Percentiles rank a stretch among this genome's conserved stretches.
Conservation (phyloP, 2,329 filamentous ascomycete species). For the Hymenoscyphus fructigenus region DNA sequence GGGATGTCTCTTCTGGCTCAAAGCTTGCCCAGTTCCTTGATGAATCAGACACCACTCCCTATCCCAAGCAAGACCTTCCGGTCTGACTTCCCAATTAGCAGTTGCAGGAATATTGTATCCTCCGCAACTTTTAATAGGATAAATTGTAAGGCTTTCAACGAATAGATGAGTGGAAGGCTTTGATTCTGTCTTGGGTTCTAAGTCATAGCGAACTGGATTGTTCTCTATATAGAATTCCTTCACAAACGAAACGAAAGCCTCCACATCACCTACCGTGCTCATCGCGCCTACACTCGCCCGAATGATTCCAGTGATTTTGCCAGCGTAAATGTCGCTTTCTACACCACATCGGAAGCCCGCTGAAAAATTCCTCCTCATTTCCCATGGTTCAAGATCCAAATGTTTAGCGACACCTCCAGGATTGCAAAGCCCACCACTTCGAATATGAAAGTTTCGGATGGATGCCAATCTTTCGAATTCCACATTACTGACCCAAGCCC, state of each 20-base stretch:
- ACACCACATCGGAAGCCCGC: constrained; percentile 81
- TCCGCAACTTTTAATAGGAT: constrained; percentile 92
- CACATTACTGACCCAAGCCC: constrained; percentile 74
- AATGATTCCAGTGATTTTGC: constrained; percentile 85
- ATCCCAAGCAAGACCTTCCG: constrained; percentile 89
- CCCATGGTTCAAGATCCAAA: constrained; percentile 73
- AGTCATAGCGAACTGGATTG: not conserved
- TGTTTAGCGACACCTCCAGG: constrained; percentile 78
- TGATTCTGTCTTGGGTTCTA: not conserved
- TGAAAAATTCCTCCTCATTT: constrained; percentile 82
- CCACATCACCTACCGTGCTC: constrained; percentile 76
- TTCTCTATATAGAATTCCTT: constrained; percentile 57
- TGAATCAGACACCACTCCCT: constrained; percentile 95
- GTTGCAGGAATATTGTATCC: constrained; percentile 68
- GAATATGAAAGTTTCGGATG: constrained; percentile 76
- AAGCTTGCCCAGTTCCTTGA: constrained; percentile 74
- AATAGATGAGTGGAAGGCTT: constrained; percentile 36
- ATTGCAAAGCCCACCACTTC: constrained; percentile 89
- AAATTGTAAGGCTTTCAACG: constrained; percentile 70
- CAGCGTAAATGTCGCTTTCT: constrained; percentile 77
- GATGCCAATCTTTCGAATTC: constrained; percentile 86
- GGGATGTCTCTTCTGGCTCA: constrained; percentile 87
- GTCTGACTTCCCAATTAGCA: constrained; percentile 70
- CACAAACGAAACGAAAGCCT: constrained; percentile 69
- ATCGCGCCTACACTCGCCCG: constrained; percentile 86